phyloP scores from a whole-genome alignment of 169 alveolate genomes.

The Eimeria maxima region DNA sequence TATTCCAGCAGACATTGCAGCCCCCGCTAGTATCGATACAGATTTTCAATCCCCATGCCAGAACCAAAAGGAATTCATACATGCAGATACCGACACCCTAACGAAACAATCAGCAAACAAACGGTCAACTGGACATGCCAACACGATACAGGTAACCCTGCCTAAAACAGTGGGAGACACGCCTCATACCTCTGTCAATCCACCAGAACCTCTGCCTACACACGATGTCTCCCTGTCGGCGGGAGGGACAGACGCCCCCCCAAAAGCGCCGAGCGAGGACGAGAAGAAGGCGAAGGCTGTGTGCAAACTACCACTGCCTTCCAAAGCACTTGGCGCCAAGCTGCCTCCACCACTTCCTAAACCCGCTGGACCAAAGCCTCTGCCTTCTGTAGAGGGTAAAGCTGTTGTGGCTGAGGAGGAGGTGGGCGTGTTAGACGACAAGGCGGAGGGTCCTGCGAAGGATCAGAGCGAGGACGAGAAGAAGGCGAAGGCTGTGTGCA shows the following conservation, averaged over 20 bases:
- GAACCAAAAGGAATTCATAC: too few relatives aligned
- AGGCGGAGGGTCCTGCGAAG: background rate
- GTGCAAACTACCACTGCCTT: background rate
- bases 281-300: slow-evolving; percentile 19
- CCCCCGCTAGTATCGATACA: too few relatives aligned
- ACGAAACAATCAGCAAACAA: background rate
- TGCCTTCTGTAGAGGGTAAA: background rate
- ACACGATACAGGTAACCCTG: background rate
- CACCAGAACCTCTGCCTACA: background rate
- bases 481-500: background rate
- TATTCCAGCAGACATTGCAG: background rate
- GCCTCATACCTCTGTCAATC: background rate
- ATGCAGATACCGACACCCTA: too few relatives aligned
- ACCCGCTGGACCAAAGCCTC: background rate
- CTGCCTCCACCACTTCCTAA: slow-evolving; percentile 5
- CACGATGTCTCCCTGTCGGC: background rate
- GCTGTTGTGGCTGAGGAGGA: background rate
- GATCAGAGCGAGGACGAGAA: background rate
- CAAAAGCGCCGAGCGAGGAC: background rate
- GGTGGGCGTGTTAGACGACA: background rate
- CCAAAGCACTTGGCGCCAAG: slow-evolving; percentile 8
- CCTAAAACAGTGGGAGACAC: background rate
- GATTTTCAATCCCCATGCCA: too few relatives aligned
- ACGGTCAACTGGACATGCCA: background rate
- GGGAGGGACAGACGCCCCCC: background rate